Evolutionary conservation across 148 eudicot species (phyloP), one percentile per base, ranked within the genome.

Genomic region (Rhododendron griersonianum): DNA sequence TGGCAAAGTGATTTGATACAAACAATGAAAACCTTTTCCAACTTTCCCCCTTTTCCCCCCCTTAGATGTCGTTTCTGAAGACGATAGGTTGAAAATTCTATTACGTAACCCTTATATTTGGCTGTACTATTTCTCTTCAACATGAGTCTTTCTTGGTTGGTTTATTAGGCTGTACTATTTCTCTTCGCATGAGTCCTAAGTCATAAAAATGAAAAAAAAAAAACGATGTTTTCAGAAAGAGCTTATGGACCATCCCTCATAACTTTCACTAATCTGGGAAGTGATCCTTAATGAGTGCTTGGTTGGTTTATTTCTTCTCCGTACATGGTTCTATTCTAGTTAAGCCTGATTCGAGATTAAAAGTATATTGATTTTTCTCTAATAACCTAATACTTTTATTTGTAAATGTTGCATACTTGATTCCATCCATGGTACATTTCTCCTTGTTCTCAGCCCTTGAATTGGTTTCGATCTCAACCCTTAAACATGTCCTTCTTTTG

Each of bases 31-130:
- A 28, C 75, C 37, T 69, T 69, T 69, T 67, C 13, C 35, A 67
- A 11, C 30, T 53, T 65, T 23, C 13, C 44, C 25, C 18, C 90
- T 84, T n/a, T 88, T 91, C 41, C 89, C 88, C 41, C 87, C 88
- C 2, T 86, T 73, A 45, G 9, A 78, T 78, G 50, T 21, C 80
- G 18, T 45, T 44, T 78, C n/a, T 45, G 23, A 45, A 23, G 33
- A 37, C 3, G 28, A 78, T 10, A 1, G 53, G 33, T 78, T 45
- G 81, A 78, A 23, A 78, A 78, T 78, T 45, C 81, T 23, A 23
- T 23, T 6, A 39, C 81, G 75, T 30, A 11, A 69, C 18, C 16
- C 37, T 11, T 11, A 69, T 23, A n/a, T 23, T 21, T 63, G 2
- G 69, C 23, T n/a, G 0, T 9, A 65, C 28, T 65, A 25, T 65